Conservation (phyloP, 2,329 filamentous ascomycete species). For the Fusarium hostae region DNA sequence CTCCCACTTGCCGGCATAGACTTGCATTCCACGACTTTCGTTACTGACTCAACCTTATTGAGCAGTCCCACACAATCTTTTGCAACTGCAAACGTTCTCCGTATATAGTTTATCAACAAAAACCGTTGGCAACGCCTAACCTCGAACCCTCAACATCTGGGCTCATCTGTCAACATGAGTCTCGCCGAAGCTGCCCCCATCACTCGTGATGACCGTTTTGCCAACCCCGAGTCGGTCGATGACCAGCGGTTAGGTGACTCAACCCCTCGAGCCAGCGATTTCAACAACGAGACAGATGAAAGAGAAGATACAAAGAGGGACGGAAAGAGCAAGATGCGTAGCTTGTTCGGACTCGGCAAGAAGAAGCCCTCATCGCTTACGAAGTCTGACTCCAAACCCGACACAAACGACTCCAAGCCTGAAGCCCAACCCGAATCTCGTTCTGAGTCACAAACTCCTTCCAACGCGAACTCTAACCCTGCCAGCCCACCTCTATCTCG, state of each 20-base stretch:
- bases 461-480: constrained; percentile 50
- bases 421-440: constrained; percentile 28
- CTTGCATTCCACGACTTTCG: constrained; percentile 28
- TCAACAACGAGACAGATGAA: constrained; percentile 56
- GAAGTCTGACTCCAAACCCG: constrained; percentile 27
- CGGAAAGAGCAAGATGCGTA: constrained; percentile 62
- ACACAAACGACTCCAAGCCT: constrained; percentile 23
- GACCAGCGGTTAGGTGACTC: constrained; percentile 47
- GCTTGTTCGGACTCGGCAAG: constrained; percentile 70
- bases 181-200: constrained; percentile 45
- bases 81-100: background rate
- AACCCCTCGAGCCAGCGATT: constrained; percentile 50
- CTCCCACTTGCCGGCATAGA: constrained; percentile 28
- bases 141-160: background rate
- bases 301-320: constrained; percentile 38
- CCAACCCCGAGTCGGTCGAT: constrained; percentile 36
- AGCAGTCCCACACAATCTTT: constrained; percentile 18
- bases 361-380: constrained; percentile 58
- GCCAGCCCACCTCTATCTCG: constrained; percentile 50
- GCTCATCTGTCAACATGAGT: constrained; percentile 42
- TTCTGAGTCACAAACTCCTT: constrained; percentile 45
- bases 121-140: background rate
- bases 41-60: constrained; percentile 28
- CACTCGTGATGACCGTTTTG: constrained; percentile 32
- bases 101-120: background rate